These are phyloP conservation scores for Aquanectria penicillioides DNA, from an alignment of 2,329 filamentous ascomycete genomes.

Conservation along the genomic window DNA sequence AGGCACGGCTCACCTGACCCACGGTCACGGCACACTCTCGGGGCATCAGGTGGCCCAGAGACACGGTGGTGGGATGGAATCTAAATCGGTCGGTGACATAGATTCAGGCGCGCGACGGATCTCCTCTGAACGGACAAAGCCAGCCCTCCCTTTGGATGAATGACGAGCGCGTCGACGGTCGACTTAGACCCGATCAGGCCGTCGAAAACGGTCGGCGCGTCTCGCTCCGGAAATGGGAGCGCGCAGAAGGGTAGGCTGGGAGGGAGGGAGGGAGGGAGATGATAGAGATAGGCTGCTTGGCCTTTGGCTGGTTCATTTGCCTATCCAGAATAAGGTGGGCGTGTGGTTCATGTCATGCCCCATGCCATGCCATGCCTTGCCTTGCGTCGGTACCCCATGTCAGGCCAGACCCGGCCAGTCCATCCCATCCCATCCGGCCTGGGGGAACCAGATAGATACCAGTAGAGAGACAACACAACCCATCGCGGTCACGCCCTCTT, in stretches of 20 bases:
- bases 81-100: conserved; percentile 6
- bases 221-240: conserved; percentile 1
- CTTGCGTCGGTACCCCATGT: conserved; percentile 15
- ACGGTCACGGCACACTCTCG: conserved; percentile 35
- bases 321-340: conserved; percentile 3
- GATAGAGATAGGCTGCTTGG: neutral
- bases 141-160: neutral
- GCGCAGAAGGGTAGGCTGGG: no score
- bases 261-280: neutral
- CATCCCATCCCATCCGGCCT: neutral
- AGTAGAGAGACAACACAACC: neutral
- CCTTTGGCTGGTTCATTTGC: neutral
- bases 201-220: conserved; percentile 16
- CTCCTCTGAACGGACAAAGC: conserved; percentile 3
- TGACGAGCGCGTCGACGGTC: no score
- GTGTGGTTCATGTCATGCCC: conserved; percentile 22
- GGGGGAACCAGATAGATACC: neutral
- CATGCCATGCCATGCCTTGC: conserved; percentile 6
- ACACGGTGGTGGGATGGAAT: conserved; percentile 11
- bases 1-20: conserved; percentile 44
- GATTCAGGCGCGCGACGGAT: conserved; percentile 23
- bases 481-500: conserved; percentile 4
- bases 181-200: neutral
- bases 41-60: conserved; percentile 40
- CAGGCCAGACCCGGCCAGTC: neutral